phyloP scores from a whole-genome alignment of 805 yeast species.

The Yarrowia sp. region DNA sequence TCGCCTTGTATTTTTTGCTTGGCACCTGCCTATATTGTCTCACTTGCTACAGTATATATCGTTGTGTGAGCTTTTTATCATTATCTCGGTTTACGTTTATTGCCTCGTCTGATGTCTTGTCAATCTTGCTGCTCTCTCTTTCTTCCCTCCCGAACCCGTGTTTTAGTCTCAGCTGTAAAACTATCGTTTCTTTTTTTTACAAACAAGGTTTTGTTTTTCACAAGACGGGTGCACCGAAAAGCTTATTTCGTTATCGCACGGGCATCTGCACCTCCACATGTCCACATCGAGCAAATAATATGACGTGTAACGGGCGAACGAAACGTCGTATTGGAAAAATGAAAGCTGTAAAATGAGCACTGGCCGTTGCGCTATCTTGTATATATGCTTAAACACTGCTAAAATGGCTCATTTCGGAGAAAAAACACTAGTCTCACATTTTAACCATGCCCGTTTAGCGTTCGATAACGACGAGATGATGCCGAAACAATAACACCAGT shows the following conservation, averaged over 20 bases:
- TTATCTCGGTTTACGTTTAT: background rate
- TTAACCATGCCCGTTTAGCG: background rate
- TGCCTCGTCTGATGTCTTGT: background rate
- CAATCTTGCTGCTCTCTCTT: background rate
- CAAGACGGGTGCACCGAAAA: background rate
- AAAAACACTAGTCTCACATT: background rate
- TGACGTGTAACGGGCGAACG: background rate
- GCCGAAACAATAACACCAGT: background rate
- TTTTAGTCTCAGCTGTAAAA: background rate
- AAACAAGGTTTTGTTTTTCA: too few species aligned
- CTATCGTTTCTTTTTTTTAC: too few species aligned
- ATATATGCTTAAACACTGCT: background rate
- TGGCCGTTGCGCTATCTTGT: too few species aligned
- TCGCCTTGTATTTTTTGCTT: background rate
- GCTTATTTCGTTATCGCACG: constrained; percentile 13
- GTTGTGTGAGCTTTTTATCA: too few species aligned
- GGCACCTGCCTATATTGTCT: background rate
- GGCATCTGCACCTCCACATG: background rate
- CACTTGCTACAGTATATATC: too few species aligned
- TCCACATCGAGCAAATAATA: background rate
- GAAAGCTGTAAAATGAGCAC: too few species aligned
- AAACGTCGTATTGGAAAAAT: too few species aligned
- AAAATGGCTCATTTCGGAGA: background rate
- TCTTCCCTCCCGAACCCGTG: background rate
- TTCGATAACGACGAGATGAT: constrained; percentile 4